Percentiles rank a stretch among this genome's conserved stretches.
Evolutionary conservation across 2,329 filamentous ascomycete genomes (phyloP).

Genomic region (Fusarium sp.): DNA sequence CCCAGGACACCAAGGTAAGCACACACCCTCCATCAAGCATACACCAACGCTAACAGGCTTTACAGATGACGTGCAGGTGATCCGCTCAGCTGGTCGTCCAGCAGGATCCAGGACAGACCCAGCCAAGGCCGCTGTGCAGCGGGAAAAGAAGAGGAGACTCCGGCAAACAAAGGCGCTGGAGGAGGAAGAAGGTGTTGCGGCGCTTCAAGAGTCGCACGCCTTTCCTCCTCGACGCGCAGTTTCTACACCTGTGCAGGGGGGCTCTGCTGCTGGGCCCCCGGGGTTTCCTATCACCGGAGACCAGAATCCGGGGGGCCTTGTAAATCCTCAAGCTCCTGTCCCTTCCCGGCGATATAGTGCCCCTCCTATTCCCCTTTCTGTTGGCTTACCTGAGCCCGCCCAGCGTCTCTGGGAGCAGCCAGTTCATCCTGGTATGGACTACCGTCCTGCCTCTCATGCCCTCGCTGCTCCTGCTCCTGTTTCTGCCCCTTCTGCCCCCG

Average conservation of each 20-base stretch:
- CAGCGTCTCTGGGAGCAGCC: too few species aligned
- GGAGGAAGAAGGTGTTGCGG: background rate
- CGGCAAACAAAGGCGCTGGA: accelerated
- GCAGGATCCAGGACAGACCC: accelerated
- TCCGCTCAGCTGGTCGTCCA: background rate
- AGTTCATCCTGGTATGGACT: accelerated
- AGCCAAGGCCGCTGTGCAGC: too few species aligned
- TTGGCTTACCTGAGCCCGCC: background rate
- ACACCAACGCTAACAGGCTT: background rate
- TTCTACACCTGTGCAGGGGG: background rate
- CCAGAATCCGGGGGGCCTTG: background rate
- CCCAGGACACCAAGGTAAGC: background rate
- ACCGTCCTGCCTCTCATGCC: accelerated
- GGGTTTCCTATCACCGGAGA: too few species aligned
- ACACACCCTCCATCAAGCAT: background rate
- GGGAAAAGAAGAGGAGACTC: background rate
- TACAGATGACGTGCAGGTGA: background rate
- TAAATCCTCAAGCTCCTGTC: too few species aligned
- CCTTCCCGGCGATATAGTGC: background rate
- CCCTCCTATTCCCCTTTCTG: background rate
- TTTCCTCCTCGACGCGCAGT: too few species aligned
- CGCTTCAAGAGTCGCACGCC: background rate
- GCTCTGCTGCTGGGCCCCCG: accelerated
- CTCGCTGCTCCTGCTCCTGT: background rate
- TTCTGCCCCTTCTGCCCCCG: background rate